Evolutionary conservation across 164 flowering plant species (phyloP), one percentile per base, ranked within the genome.

Genomic region (Stephania cephalantha): DNA sequence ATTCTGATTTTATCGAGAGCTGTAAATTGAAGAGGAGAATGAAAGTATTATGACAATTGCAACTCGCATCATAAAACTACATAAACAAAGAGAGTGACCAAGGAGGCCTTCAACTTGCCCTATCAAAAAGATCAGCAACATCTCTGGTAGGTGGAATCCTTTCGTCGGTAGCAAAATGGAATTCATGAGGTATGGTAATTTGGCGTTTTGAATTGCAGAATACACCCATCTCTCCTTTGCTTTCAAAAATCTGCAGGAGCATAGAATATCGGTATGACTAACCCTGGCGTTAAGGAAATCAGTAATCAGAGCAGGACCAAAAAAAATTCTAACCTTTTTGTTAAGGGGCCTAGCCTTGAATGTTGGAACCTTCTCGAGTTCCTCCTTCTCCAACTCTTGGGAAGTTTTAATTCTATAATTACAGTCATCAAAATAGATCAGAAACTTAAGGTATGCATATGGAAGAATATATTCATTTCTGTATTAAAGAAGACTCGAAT

Each of bases 321-420:
- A 63, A 22, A 9, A n/a, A 25, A 1, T 18, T 61, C 44, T 45
- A 72, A 92, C 98, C 94, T 88, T 93, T 75, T 86, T 93, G 77
- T 93, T 92, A 31, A 95, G 82, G 46, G 96, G 94, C 82, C 86
- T 89, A n/a, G 99, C 99, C 86, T 91, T 95, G 81, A 95, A 93
- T 80, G 84, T 88, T 7, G 97, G 98, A 20, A 88, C 69, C 67
- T 90, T 91, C 55, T 89, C 91, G 48, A 92, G 87, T 76, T 88
- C 94, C 82, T 95, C 94, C 70, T 79, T 88, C 83, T 93, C 95
- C 29, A 92, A 74, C 74, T 93, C 99, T 68, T 83, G 75, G 31
- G 91, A 82, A 78, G 87, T 95, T 76, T 93, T 93, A 44, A 86
- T 87, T 75, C 81, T 79, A 52, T 29, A 71, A 17, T 63, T 70